These are phyloP conservation scores for Cubamyces lactineus DNA, from an alignment of 768 basidiomycete genomes.

Conservation along the genomic window DNA sequence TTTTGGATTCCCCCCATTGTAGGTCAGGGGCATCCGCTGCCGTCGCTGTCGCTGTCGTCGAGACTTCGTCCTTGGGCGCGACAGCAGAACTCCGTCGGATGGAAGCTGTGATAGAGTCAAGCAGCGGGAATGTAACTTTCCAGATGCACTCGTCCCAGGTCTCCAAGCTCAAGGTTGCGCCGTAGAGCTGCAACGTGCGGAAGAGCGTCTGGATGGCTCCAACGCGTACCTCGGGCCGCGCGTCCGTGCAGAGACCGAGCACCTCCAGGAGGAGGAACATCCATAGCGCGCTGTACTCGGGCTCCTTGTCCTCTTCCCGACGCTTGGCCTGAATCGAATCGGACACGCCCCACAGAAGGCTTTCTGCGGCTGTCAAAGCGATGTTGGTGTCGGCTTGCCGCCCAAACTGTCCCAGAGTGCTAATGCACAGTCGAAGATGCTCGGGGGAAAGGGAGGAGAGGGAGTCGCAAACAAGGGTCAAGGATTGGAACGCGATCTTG, in stretches of 20 bases:
- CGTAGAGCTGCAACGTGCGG: conserved; percentile 92
- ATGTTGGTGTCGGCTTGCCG: conserved; percentile 95
- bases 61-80: conserved; percentile 13
- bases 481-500: conserved; percentile 91
- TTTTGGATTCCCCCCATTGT: conserved; percentile 88
- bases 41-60: conserved; percentile 20
- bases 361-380: conserved; percentile 90
- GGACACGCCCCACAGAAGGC: conserved; percentile 93
- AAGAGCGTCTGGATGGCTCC: conserved; percentile 96
- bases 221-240: conserved; percentile 85
- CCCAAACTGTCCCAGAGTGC: conserved; percentile 89
- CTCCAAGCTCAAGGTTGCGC: conserved; percentile 75
- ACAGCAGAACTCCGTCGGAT: conserved; percentile 44
- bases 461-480: conserved; percentile 94
- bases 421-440: conserved; percentile 87
- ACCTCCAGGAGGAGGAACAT: conserved; percentile 88
- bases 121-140: conserved; percentile 85
- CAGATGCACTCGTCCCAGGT: conserved; percentile 94
- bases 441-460: conserved; percentile 78
- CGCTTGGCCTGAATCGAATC: conserved; percentile 91
- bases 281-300: conserved; percentile 88
- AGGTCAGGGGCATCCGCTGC: conserved; percentile 34
- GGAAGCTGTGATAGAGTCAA: conserved; percentile 67
- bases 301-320: conserved; percentile 60
- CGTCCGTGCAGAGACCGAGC: conserved; percentile 79